Evolutionary conservation across 192 early-diverging fungal genomes (phyloP).

Genomic region (Backusella macrospora): DNA sequence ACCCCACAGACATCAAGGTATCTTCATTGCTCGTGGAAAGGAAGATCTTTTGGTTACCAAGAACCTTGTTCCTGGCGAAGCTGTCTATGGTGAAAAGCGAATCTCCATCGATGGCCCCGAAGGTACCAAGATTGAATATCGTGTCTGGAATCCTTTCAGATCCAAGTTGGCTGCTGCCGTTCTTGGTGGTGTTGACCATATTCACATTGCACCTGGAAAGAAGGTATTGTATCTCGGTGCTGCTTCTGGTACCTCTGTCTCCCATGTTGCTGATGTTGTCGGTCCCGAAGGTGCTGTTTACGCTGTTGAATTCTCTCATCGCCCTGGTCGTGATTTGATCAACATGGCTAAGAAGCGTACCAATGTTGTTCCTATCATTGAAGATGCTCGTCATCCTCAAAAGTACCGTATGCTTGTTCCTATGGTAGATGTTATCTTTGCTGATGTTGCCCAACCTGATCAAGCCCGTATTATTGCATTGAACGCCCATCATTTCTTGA

Average conservation of each 20-base stretch:
- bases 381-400: conserved; percentile 99
- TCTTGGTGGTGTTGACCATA: conserved; percentile 94
- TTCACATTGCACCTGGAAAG: conserved; percentile 91
- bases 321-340: conserved; percentile 98
- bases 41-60: conserved; percentile 98
- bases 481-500: conserved; percentile 97
- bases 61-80: conserved; percentile 97
- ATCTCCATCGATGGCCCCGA: conserved; percentile 94
- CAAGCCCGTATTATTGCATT: conserved; percentile 98
- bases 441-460: conserved; percentile 99
- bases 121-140: conserved; percentile 96
- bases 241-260: conserved; percentile 92
- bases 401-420: conserved; percentile 99
- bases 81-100: conserved; percentile 98
- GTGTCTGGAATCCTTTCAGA: conserved; percentile 99
- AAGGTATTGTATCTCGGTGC: conserved; percentile 99
- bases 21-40: conserved; percentile 98
- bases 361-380: conserved; percentile 99
- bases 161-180: conserved; percentile 98
- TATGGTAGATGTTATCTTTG: conserved; percentile 98
- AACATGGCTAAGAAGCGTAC: conserved; percentile 99
- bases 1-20: conserved; percentile 94
- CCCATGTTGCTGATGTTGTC: conserved; percentile 97
- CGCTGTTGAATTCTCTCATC: conserved; percentile 99
- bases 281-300: conserved; percentile 96